phyloP scores from a whole-genome alignment of 2,329 filamentous ascomycete genomes.

The Penicillium sp. region DNA sequence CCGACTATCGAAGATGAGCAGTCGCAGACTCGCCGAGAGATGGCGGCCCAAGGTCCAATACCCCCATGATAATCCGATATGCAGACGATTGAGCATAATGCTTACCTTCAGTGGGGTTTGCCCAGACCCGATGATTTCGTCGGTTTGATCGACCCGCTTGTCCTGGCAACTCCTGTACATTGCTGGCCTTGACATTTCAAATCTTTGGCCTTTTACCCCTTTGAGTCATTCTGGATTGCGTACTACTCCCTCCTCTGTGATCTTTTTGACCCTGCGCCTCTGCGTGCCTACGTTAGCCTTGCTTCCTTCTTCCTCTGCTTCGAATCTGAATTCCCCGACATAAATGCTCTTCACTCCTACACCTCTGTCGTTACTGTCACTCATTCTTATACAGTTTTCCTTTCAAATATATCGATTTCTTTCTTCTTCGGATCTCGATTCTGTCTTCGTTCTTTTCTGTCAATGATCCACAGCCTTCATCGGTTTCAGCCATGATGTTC shows the following conservation, averaged over 20 bases:
- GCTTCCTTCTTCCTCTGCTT: not conserved
- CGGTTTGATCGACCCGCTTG: constrained; percentile 12
- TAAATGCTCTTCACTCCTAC: constrained; percentile 10
- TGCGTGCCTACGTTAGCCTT: constrained; percentile 18
- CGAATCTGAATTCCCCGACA: constrained; percentile 8
- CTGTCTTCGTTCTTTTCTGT: not conserved
- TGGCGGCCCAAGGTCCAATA: constrained; percentile 4
- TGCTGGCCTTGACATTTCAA: constrained; percentile 11
- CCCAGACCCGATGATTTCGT: constrained; percentile 3
- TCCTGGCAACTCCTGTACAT: constrained; percentile 4
- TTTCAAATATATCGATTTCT: constrained; percentile 5
- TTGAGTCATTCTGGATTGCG: constrained; percentile 14
- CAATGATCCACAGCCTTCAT: constrained; percentile 1
- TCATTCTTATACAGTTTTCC: constrained; percentile 3
- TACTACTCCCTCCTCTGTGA: not conserved
- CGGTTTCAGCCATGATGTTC: constrained; percentile 22
- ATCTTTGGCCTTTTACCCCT: constrained; percentile 9
- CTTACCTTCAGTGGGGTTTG: not conserved
- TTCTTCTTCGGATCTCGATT: not conserved
- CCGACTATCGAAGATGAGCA: constrained; percentile 14
- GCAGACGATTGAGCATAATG: constrained; percentile 1
- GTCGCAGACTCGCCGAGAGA: not conserved
- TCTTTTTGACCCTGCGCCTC: constrained; percentile 10
- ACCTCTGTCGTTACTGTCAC: constrained; percentile 1
- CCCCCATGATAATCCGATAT: not conserved